phyloP scores from a whole-genome alignment of 1,284 basidiomycete species.

The Austroboletus niveus region DNA sequence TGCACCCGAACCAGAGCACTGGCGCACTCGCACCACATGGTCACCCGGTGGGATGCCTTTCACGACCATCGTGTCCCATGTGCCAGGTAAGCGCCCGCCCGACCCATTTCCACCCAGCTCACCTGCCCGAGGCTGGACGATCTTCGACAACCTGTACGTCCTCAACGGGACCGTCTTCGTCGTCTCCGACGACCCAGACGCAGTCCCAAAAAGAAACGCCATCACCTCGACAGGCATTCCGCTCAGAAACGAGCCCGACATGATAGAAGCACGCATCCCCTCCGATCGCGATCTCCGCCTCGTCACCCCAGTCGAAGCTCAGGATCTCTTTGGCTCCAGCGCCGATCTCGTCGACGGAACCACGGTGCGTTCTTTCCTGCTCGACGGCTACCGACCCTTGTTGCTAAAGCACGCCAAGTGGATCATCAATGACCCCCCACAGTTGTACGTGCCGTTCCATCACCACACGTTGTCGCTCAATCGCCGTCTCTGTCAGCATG shows the following conservation, averaged over 20 bases:
- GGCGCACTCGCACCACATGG: constrained; percentile 42
- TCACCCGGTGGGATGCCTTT: constrained; percentile 42
- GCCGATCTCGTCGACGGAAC: constrained; percentile 66
- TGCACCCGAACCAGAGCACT: constrained; percentile 9
- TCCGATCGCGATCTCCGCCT: constrained; percentile 77
- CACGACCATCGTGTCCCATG: constrained; percentile 59
- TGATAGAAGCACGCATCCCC: constrained; percentile 52
- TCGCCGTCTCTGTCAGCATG: constrained; percentile 43
- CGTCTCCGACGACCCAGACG: constrained; percentile 56
- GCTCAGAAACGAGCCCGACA: constrained; percentile 48
- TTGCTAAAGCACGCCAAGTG: constrained; percentile 42
- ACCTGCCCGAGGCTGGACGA: constrained; percentile 68
- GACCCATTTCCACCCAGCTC: no score
- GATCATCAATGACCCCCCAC: constrained; percentile 78
- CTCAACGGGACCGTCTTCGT: constrained; percentile 76
- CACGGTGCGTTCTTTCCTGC: constrained; percentile 41
- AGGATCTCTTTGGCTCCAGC: constrained; percentile 61
- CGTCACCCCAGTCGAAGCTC: constrained; percentile 68
- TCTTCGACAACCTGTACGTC: constrained; percentile 77
- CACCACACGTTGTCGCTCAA: no score
- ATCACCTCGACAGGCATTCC: constrained; percentile 57
- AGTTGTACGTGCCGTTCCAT: constrained; percentile 58
- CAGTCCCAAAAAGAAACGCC: constrained; percentile 50
- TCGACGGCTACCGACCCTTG: neutral
- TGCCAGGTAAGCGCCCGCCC: constrained; percentile 45